Evolutionary conservation across 306 rosid genomes (phyloP).

Genomic region (Casuarina cunninghamiana): DNA sequence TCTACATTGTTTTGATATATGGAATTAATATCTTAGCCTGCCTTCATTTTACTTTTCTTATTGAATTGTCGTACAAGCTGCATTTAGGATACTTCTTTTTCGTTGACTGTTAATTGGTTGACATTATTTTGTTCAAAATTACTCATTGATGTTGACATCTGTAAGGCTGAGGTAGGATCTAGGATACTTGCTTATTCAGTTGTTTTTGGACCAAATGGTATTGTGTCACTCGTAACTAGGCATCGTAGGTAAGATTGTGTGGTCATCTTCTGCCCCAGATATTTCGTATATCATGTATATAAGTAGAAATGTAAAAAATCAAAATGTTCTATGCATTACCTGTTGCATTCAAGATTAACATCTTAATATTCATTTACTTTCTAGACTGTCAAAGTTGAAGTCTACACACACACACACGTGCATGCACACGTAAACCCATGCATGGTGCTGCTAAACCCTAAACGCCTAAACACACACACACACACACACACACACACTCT

Average conservation of each 20-base stretch:
- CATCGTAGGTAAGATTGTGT: neutral
- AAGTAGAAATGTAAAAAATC: too few species aligned
- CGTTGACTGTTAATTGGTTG: neutral
- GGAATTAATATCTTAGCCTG: neutral
- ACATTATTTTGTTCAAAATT: neutral
- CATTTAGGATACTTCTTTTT: neutral
- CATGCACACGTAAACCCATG: neutral
- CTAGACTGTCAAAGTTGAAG: neutral
- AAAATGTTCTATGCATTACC: too few species aligned
- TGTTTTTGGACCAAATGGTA: neutral
- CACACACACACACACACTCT: too few species aligned
- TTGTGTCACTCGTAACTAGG: neutral
- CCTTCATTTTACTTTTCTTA: neutral
- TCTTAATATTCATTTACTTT: too few species aligned
- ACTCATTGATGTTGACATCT: neutral
- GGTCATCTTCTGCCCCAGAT: too few species aligned
- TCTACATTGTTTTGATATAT: neutral
- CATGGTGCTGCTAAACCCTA: too few species aligned
- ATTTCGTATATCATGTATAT: too few species aligned
- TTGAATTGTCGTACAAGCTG: neutral
- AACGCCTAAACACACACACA: too few species aligned
- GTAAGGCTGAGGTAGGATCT: neutral
- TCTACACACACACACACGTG: neutral
- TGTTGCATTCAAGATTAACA: too few species aligned
- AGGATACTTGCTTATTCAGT: neutral